Evolutionary conservation across 2,329 filamentous ascomycete species (phyloP).

Genomic region (Colletotrichum chlorophyti): DNA sequence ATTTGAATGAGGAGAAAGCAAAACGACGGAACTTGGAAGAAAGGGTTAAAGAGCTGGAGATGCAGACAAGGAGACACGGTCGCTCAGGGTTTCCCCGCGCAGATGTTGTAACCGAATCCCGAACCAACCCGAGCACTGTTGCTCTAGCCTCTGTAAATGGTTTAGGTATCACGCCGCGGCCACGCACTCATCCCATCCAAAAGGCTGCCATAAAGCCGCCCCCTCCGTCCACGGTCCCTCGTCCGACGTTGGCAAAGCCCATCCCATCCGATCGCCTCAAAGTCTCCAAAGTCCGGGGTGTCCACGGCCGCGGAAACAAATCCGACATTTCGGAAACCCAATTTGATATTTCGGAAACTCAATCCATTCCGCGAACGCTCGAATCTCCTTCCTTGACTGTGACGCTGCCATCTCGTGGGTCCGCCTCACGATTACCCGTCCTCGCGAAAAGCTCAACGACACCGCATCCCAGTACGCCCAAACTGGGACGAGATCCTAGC

Average conservation of each 20-base stretch:
- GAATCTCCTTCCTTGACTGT: constrained; percentile 33
- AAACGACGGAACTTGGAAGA: constrained; percentile 39
- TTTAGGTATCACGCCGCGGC: not conserved
- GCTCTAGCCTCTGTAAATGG: not conserved
- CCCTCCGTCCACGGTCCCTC: not conserved
- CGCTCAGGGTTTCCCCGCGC: constrained; percentile 21
- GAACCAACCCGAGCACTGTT: not conserved
- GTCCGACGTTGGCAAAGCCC: not conserved
- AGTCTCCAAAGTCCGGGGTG: too few species aligned
- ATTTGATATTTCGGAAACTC: too few species aligned
- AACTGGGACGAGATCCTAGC: constrained; percentile 42
- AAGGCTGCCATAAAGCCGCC: not conserved
- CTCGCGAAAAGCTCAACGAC: constrained; percentile 37
- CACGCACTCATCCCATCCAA: not conserved
- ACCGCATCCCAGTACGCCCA: constrained; percentile 44
- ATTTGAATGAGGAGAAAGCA: constrained; percentile 43
- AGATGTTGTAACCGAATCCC: constrained; percentile 12
- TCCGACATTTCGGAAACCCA: too few species aligned
- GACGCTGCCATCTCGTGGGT: constrained; percentile 41
- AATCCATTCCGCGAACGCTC: constrained; percentile 28
- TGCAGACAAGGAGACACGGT: not conserved
- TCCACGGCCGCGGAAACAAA: too few species aligned
- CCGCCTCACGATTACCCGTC: constrained; percentile 46
- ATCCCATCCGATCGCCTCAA: not conserved
- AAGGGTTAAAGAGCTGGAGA: constrained; percentile 32